Evolutionary conservation across 179 eudicot genomes (phyloP), one percentile per base, ranked within the genome.

Genomic region (Spinacia oleracea): DNA sequence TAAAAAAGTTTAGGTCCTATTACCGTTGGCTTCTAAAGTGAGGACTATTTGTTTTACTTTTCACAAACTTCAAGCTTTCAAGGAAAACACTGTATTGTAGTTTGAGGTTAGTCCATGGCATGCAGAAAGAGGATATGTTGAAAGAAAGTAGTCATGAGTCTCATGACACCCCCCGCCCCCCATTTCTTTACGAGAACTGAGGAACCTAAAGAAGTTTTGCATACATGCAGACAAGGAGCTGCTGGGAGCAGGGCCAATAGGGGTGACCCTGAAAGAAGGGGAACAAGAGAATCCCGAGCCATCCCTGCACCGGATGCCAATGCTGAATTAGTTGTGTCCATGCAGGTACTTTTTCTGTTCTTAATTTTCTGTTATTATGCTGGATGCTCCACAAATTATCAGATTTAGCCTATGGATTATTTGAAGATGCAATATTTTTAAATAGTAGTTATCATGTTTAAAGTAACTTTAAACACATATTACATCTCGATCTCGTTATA

Each of bases 251-350:
- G 91, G 91, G 98, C 86, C 58, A 88, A 87, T 45, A 86, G 87
- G 81, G 76, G 81, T 81, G 93, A 89, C 53, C 84, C 48, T 40
- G 98, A 94, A 72, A 89, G 83, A 85, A 91, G 83, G 81, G 90
- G 84, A 76, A 69, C 87, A 32, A 87, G 86, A 84, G 97, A 92
- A 75, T 92, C 97, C 80, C 91, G 95, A 77, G 98, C 98, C 6
- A 76, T 90, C 74, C 97, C 98, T 66, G 99, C 98, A 73, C 98
- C 97, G 20, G 91, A 91, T 81, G 96, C 97, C 40, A 94, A 94
- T 90, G 98, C 97, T 63, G 99, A 94, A 83, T 84, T 94, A 76
- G 91, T 77, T 66, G 73, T 76, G 20, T 96, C 99, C 34, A 87
- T 96, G 94, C 97, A 92, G 97, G 98, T 83, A 53, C 72, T 27